These are phyloP conservation scores for Candida patagonica DNA, from an alignment of 805 yeast species.

Conservation along the genomic window DNA sequence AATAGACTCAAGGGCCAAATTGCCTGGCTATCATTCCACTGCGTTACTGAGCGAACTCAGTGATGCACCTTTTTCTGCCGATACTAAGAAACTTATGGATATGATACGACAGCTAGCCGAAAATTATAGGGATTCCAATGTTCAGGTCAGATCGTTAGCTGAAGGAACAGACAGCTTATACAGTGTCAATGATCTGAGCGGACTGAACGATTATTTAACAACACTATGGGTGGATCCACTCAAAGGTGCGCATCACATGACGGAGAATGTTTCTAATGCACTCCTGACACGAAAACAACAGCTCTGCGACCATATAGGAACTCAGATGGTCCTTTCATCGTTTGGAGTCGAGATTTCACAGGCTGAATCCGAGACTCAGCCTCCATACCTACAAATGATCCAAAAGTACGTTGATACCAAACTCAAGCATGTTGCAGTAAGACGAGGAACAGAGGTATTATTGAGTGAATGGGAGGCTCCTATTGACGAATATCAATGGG, in stretches of 20 bases:
- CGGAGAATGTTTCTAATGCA: slow-evolving; percentile 17
- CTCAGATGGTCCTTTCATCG: slow-evolving; percentile 12
- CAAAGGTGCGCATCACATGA: too few species aligned
- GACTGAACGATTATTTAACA: slow-evolving; percentile 11
- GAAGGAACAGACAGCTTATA: slow-evolving; percentile 8
- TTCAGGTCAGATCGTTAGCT: slow-evolving; percentile 3
- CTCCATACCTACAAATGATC: background rate
- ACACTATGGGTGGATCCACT: slow-evolving; percentile 21
- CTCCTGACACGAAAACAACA: slow-evolving; percentile 15
- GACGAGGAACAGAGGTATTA: background rate
- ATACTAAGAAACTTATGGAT: too few species aligned
- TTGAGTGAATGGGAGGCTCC: slow-evolving; percentile 10
- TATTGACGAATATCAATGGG: slow-evolving; percentile 8
- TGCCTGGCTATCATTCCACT: too few species aligned
- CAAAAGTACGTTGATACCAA: background rate
- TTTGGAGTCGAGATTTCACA: slow-evolving; percentile 5
- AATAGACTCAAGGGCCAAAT: background rate
- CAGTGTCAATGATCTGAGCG: too few species aligned
- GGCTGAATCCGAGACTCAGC: too few species aligned
- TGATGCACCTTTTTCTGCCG: too few species aligned
- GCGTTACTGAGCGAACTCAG: too few species aligned
- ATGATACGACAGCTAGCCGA: slow-evolving; percentile 4
- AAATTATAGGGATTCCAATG: slow-evolving; percentile 1
- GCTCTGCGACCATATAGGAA: slow-evolving; percentile 13
- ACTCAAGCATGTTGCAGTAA: background rate